Percentiles rank a stretch among this genome's conserved stretches.
These are phyloP conservation scores for Phytophthora idaei DNA, from an alignment of 352 stramenopile genomes.

Conservation along the genomic window DNA sequence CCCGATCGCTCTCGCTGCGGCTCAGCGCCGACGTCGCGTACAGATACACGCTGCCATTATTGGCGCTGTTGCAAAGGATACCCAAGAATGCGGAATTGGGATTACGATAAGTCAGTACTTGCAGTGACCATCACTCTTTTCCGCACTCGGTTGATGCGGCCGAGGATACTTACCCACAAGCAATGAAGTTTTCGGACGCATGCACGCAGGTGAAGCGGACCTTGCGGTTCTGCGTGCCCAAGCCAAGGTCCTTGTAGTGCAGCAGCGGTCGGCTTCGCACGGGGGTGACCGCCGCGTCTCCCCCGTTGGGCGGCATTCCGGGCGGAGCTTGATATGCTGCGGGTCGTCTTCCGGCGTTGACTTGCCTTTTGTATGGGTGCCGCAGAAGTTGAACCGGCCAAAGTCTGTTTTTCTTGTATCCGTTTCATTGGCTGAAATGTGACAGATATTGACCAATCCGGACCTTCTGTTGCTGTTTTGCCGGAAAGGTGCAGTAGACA, in stretches of 20 bases:
- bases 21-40: constrained; percentile 70
- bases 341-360: constrained; percentile 5
- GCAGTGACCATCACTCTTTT: constrained; percentile 30
- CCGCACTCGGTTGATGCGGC: constrained; percentile 7
- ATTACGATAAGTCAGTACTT: constrained; percentile 29
- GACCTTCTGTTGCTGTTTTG: background rate
- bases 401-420: background rate
- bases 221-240: constrained; percentile 68
- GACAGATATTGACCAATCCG: constrained; percentile 1
- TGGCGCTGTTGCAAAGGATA: constrained; percentile 45
- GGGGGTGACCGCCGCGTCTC: constrained; percentile 13
- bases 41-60: constrained; percentile 82
- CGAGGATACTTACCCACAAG: constrained; percentile 62
- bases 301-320: constrained; percentile 25
- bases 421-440: constrained; percentile 10
- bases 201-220: constrained; percentile 82
- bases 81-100: constrained; percentile 10
- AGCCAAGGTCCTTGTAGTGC: constrained; percentile 72
- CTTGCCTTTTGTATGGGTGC: constrained; percentile 5
- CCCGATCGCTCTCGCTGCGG: constrained; percentile 35
- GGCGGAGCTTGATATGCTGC: background rate
- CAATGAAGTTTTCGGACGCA: constrained; percentile 86
- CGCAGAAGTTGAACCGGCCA: constrained; percentile 4
- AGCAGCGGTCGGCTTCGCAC: constrained; percentile 61
- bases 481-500: background rate